These are phyloP conservation scores for Gautieria morchelliformis DNA, from an alignment of 768 basidiomycete species.

Conservation along the genomic window DNA sequence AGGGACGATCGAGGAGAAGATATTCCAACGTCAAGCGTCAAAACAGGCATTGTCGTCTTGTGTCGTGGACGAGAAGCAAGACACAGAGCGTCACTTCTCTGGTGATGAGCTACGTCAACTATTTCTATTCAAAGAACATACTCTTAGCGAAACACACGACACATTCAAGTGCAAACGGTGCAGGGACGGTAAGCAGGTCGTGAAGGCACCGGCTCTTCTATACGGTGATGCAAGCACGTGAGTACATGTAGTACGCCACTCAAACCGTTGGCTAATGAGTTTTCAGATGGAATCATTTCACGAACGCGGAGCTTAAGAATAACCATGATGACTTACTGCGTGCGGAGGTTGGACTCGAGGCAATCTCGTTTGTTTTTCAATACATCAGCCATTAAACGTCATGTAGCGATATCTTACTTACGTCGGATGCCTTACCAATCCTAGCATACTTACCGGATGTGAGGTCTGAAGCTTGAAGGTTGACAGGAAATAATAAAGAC, in stretches of 20 bases:
- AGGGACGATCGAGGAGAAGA: constrained; percentile 97
- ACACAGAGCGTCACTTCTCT: constrained; percentile 90
- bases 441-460: too few species aligned
- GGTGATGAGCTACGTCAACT: constrained; percentile 80
- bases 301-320: constrained; percentile 74
- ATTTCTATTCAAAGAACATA: constrained; percentile 83
- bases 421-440: too few species aligned
- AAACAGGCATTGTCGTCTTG: constrained; percentile 96
- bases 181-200: constrained; percentile 71
- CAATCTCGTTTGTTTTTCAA: constrained; percentile 94
- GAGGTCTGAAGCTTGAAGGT: too few species aligned
- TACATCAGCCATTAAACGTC: constrained; percentile 72
- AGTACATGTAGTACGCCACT: constrained; percentile 24
- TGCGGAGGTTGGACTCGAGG: constrained; percentile 73
- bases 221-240: constrained; percentile 98
- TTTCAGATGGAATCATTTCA: constrained; percentile 93
- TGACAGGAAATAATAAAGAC: too few species aligned
- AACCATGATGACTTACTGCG: constrained; percentile 95
- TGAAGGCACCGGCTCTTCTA: constrained; percentile 76
- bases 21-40: constrained; percentile 93
- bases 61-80: constrained; percentile 97
- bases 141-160: constrained; percentile 90
- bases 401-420: neutral
- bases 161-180: constrained; percentile 96
- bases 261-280: constrained; percentile 1